Percentiles rank a stretch among this genome's conserved stretches.
Conservation (phyloP, 306 rosid genomes). For the Cyclanthera cordifolia region DNA sequence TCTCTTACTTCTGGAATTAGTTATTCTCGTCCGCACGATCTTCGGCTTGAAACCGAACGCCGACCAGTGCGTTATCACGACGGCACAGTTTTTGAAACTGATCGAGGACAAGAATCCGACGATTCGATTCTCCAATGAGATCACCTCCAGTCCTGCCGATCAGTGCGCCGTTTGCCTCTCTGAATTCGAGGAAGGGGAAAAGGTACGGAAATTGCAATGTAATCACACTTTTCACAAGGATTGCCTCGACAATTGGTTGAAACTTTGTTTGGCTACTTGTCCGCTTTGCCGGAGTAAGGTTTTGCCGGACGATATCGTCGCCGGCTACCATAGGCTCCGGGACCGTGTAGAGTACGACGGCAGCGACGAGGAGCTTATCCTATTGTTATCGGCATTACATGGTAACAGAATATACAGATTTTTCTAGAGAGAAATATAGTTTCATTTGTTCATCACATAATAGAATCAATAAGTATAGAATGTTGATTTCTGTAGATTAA, state of each 20-base stretch:
- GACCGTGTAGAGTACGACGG: slow-evolving; percentile 49
- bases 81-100: slow-evolving; percentile 51
- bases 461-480: too few species aligned
- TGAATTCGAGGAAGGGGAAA: slow-evolving; percentile 66
- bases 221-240: slow-evolving; percentile 71
- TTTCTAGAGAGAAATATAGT: slow-evolving; percentile 18
- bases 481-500: too few species aligned
- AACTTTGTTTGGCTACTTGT: slow-evolving; percentile 58
- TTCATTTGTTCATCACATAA: neutral
- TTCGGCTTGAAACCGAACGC: slow-evolving; percentile 28
- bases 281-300: slow-evolving; percentile 78
- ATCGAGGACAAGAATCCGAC: slow-evolving; percentile 67
- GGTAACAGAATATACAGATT: slow-evolving; percentile 41
- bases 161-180: slow-evolving; percentile 64
- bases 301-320: slow-evolving; percentile 53
- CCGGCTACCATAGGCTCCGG: slow-evolving; percentile 35
- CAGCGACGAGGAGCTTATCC: slow-evolving; percentile 37
- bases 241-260: slow-evolving; percentile 77
- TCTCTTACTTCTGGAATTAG: slow-evolving; percentile 38
- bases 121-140: slow-evolving; percentile 17
- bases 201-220: slow-evolving; percentile 51
- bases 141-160: slow-evolving; percentile 20
- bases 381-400: slow-evolving; percentile 47
- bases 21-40: slow-evolving; percentile 25
- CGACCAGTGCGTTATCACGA: slow-evolving; percentile 32